These are phyloP conservation scores for Cladophialophora chaetospira DNA, from an alignment of 2,329 filamentous ascomycete genomes.

Conservation along the genomic window DNA sequence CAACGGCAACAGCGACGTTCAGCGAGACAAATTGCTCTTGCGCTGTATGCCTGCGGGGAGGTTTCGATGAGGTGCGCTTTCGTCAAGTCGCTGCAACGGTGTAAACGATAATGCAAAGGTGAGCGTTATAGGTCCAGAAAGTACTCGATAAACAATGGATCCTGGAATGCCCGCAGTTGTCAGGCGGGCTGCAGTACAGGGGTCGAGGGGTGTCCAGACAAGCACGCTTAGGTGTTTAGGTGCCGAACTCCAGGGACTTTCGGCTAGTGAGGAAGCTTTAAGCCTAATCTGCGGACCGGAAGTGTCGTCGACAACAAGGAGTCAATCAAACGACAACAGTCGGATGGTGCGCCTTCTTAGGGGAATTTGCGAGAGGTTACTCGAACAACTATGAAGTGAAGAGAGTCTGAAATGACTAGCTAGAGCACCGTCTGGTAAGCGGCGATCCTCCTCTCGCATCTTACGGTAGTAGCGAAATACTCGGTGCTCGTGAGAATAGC, in stretches of 20 bases:
- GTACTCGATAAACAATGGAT: neutral
- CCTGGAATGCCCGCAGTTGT: neutral
- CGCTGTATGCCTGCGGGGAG: too few relatives aligned
- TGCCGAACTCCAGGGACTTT: neutral
- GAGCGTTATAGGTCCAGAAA: neutral
- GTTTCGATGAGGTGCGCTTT: too few relatives aligned
- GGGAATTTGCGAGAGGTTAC: too few relatives aligned
- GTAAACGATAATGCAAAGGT: too few relatives aligned
- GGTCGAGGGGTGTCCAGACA: neutral
- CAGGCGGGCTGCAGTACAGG: neutral
- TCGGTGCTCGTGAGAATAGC: neutral
- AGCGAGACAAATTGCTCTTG: neutral
- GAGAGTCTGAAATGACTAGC: too few relatives aligned
- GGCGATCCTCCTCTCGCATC: too few relatives aligned
- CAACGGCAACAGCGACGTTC: constrained; percentile 4
- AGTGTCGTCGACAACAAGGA: neutral
- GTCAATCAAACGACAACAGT: neutral
- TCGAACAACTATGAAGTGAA: too few relatives aligned
- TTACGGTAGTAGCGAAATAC: too few relatives aligned
- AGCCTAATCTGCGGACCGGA: too few relatives aligned
- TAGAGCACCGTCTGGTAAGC: too few relatives aligned
- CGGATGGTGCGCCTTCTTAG: neutral
- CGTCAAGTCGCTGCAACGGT: too few relatives aligned
- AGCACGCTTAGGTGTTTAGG: neutral
- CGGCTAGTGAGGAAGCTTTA: neutral